phyloP scores from a whole-genome alignment of 2,329 filamentous ascomycete genomes.

The Alternaria atra region DNA sequence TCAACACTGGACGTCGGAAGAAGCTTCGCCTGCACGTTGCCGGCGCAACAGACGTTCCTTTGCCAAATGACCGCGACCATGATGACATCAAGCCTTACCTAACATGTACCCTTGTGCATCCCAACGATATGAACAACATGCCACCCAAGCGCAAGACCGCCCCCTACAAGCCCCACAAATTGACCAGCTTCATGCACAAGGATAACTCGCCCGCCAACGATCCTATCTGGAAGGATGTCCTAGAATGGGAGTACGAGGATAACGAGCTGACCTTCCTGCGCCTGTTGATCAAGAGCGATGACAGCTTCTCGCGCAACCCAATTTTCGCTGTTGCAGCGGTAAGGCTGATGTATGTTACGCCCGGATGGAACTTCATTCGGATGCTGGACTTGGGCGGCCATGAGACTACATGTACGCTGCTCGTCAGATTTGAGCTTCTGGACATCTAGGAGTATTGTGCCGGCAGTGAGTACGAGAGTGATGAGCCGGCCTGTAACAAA shows the following conservation, averaged over 20 bases:
- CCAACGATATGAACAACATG: conserved; percentile 59
- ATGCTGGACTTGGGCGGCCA: conserved; percentile 71
- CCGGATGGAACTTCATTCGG: conserved; percentile 70
- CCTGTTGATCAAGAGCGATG: conserved; percentile 73
- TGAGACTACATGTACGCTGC: conserved; percentile 69
- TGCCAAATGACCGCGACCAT: conserved; percentile 58
- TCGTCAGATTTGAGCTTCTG: conserved; percentile 68
- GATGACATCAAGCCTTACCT: conserved; percentile 69
- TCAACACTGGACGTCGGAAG: conserved; percentile 58
- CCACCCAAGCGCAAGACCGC: conserved; percentile 69
- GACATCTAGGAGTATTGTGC: conserved; percentile 26
- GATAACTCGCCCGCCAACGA: conserved; percentile 69
- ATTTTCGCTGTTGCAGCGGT: conserved; percentile 69
- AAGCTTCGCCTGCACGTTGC: conserved; percentile 67
- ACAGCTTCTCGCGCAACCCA: conserved; percentile 69
- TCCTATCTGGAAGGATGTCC: conserved; percentile 70
- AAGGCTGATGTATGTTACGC: conserved; percentile 64
- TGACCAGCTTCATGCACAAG: conserved; percentile 64
- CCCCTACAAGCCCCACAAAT: conserved; percentile 67
- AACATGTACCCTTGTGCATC: conserved; percentile 71
- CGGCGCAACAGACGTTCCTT: conserved; percentile 69
- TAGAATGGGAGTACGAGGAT: conserved; percentile 75
- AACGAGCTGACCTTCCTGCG: conserved; percentile 72
- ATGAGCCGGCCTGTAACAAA: not conserved
- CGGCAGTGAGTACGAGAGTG: not conserved